Evolutionary conservation across 352 stramenopile species (phyloP).

Genomic region (Phytophthora ramorum): DNA sequence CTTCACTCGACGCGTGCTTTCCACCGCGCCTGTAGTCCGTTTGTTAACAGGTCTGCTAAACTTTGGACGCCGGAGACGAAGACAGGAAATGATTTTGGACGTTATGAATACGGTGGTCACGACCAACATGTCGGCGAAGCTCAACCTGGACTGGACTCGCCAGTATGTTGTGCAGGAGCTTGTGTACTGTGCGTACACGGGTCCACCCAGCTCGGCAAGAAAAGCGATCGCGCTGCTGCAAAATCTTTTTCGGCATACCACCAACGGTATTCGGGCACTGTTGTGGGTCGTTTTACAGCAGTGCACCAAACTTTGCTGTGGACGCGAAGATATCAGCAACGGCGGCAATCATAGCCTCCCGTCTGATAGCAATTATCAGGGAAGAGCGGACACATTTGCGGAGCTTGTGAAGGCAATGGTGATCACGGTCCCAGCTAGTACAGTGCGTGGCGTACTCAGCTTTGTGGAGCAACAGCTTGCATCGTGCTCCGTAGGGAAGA

Average conservation of each 20-base stretch:
- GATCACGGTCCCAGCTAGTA: slow-evolving; percentile 12
- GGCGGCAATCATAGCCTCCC: not conserved
- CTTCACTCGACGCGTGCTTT: slow-evolving; percentile 56
- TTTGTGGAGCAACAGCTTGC: slow-evolving; percentile 61
- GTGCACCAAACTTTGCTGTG: slow-evolving; percentile 68
- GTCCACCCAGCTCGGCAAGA: slow-evolving; percentile 19
- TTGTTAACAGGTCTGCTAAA: slow-evolving; percentile 42
- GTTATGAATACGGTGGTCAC: slow-evolving; percentile 43
- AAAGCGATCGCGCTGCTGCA: slow-evolving; percentile 45
- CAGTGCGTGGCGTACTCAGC: slow-evolving; percentile 34
- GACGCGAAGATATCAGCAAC: slow-evolving; percentile 35
- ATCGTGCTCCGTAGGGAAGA: slow-evolving; percentile 47
- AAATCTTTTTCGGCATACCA: slow-evolving; percentile 31
- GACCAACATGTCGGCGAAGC: slow-evolving; percentile 19
- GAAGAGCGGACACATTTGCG: slow-evolving; percentile 44
- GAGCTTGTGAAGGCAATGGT: slow-evolving; percentile 60
- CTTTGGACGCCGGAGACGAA: slow-evolving; percentile 27
- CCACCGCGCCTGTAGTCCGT: slow-evolving; percentile 35
- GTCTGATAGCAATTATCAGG: slow-evolving; percentile 27
- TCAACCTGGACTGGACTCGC: slow-evolving; percentile 43
- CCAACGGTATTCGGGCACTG: slow-evolving; percentile 19
- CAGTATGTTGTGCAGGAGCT: slow-evolving; percentile 59
- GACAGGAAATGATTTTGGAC: slow-evolving; percentile 47
- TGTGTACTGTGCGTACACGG: slow-evolving; percentile 48
- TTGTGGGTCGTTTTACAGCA: slow-evolving; percentile 65